Conservation (phyloP, 768 basidiomycete species). For the Macrolepiota fuliginosa region DNA sequence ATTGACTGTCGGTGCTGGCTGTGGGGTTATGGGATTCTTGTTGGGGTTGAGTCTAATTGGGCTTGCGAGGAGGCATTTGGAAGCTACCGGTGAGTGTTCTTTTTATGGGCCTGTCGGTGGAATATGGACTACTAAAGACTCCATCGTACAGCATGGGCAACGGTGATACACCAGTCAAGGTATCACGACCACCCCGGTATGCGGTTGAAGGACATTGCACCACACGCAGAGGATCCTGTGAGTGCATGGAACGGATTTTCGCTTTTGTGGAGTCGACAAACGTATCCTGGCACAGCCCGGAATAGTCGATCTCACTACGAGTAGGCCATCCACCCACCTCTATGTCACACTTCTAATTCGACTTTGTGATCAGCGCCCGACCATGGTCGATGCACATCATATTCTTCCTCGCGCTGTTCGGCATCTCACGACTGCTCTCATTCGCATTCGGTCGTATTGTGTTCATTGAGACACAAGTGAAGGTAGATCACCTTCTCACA, state of each 20-base stretch:
- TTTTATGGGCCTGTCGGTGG: neutral
- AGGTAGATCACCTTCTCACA: conserved; percentile 21
- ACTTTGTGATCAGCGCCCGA: conserved; percentile 23
- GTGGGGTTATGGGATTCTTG: conserved; percentile 29
- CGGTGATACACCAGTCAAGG: conserved; percentile 39
- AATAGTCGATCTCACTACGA: conserved; percentile 34
- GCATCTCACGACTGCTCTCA: conserved; percentile 24
- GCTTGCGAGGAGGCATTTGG: conserved; percentile 29
- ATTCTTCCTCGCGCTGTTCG: conserved; percentile 32
- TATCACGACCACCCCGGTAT: conserved; percentile 28
- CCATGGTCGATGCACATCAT: conserved; percentile 36
- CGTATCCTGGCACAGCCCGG: no score
- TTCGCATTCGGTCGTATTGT: conserved; percentile 38
- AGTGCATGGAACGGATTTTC: conserved; percentile 27
- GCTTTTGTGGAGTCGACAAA: conserved; percentile 33
- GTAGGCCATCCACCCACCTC: conserved; percentile 18
- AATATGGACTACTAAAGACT: neutral
- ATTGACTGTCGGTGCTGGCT: no score
- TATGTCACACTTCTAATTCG: neutral
- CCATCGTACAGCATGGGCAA: conserved; percentile 41
- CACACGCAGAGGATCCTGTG: no score
- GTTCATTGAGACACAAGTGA: no score
- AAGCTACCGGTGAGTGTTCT: conserved; percentile 34
- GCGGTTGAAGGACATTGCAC: no score
- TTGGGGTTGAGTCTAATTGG: conserved; percentile 29